phyloP scores from a whole-genome alignment of 306 rosid genomes.

The Chamaecrista fasciculata region DNA sequence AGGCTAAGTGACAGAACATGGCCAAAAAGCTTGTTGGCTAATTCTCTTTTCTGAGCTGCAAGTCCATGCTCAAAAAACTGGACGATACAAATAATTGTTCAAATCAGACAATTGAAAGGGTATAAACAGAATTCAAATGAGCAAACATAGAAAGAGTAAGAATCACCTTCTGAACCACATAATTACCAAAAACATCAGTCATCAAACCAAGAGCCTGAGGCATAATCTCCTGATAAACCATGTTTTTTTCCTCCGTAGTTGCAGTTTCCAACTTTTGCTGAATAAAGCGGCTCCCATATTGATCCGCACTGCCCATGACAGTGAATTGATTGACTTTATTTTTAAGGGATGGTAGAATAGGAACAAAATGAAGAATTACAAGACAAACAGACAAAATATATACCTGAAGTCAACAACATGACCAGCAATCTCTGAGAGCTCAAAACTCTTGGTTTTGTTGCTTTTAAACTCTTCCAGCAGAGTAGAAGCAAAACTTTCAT shows the following conservation, averaged over 20 bases:
- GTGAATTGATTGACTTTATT: slow-evolving; percentile 5
- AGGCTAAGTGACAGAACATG: slow-evolving; percentile 89
- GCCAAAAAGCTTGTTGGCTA: slow-evolving; percentile 77
- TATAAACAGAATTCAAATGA: not conserved
- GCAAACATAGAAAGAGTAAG: slow-evolving; percentile 25
- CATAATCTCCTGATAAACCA: slow-evolving; percentile 95
- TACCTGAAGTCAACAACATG: slow-evolving; percentile 78
- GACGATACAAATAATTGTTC: slow-evolving; percentile 18
- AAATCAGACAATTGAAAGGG: slow-evolving; percentile 11
- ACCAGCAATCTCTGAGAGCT: slow-evolving; percentile 70
- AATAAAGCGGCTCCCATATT: slow-evolving; percentile 90
- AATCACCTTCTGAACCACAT: slow-evolving; percentile 90
- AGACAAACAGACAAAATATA: not conserved
- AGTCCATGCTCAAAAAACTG: slow-evolving; percentile 99
- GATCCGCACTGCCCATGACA: slow-evolving; percentile 71
- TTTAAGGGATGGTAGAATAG: slow-evolving; percentile 18
- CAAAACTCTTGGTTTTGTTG: slow-evolving; percentile 82
- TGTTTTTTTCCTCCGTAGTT: slow-evolving; percentile 73
- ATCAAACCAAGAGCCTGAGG: slow-evolving; percentile 90
- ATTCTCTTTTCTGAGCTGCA: slow-evolving; percentile 77
- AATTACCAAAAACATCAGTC: slow-evolving; percentile 98
- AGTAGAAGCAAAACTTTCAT: slow-evolving; percentile 72
- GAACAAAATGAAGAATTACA: slow-evolving; percentile 13
- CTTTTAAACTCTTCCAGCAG: slow-evolving; percentile 88
- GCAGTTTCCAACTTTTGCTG: slow-evolving; percentile 97